Evolutionary conservation across 1,284 basidiomycete species (phyloP).

Genomic region (Rhodotorula sp.): DNA sequence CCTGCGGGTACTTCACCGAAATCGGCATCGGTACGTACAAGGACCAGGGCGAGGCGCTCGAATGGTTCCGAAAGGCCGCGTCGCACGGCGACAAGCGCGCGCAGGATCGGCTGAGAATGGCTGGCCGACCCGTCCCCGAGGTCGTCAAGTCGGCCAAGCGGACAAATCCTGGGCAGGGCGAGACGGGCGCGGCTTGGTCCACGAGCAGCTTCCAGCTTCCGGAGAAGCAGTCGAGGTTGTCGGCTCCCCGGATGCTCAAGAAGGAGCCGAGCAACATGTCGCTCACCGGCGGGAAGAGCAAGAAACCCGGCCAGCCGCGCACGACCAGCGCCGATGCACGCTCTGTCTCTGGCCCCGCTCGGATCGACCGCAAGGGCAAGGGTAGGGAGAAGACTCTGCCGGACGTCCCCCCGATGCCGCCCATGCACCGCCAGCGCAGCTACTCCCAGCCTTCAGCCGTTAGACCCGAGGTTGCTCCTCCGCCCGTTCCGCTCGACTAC

Average conservation of each 20-base stretch:
- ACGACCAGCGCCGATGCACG: slow-evolving; percentile 8
- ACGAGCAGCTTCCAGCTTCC: slow-evolving; percentile 6
- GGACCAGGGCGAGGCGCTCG: slow-evolving; percentile 56
- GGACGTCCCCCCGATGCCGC: neutral
- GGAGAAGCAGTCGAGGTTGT: neutral
- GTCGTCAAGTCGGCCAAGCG: slow-evolving; percentile 1
- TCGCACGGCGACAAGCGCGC: slow-evolving; percentile 96
- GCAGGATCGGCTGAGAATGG: slow-evolving; percentile 64
- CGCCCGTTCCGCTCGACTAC: slow-evolving; percentile 20
- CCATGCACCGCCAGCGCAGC: slow-evolving; percentile 8
- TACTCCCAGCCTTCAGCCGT: slow-evolving; percentile 1
- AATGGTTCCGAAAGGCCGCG: slow-evolving; percentile 85
- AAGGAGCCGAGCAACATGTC: slow-evolving; percentile 7
- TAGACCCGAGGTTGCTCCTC: neutral
- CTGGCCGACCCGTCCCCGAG: slow-evolving; percentile 19
- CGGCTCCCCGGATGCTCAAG: slow-evolving; percentile 4
- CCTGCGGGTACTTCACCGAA: slow-evolving; percentile 95
- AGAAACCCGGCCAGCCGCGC: neutral
- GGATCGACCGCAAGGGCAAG: slow-evolving; percentile 27
- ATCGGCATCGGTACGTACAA: slow-evolving; percentile 52
- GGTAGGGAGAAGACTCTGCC: slow-evolving; percentile 9
- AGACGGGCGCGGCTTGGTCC: neutral
- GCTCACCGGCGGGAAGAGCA: neutral
- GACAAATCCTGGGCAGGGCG: neutral
- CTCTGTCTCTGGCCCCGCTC: neutral